These are phyloP conservation scores for rapeseed (Brassica napus) DNA, from an alignment of 345 rosid genomes.

Conservation along the genomic window DNA sequence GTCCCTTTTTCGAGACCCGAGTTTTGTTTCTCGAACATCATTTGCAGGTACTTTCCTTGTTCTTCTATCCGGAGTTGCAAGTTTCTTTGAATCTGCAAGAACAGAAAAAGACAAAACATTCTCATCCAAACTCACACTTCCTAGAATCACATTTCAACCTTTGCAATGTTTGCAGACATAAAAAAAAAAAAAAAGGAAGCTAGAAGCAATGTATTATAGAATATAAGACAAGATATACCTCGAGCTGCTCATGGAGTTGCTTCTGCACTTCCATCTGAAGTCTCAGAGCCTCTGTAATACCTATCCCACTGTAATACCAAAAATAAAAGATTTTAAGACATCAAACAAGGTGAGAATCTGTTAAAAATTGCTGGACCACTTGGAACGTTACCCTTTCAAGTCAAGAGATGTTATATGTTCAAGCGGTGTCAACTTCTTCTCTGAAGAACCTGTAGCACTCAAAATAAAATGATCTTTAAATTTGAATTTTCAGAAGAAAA, in stretches of 20 bases:
- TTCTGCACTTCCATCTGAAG: constrained; percentile 98
- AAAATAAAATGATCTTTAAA: background rate
- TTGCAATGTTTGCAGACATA: background rate
- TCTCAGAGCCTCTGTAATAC: constrained; percentile 88
- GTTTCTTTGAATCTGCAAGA: constrained; percentile 77
- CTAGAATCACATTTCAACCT: background rate
- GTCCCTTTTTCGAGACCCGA: constrained; percentile 59
- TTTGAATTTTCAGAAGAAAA: background rate
- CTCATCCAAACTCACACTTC: background rate
- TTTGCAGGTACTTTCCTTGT: constrained; percentile 89
- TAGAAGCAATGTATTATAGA: background rate
- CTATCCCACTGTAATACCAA: constrained; percentile 57
- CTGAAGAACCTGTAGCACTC: constrained; percentile 63
- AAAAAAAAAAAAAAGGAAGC: background rate
- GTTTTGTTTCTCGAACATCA: constrained; percentile 96
- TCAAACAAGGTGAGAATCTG: background rate
- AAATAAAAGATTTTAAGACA: background rate
- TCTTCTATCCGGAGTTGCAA: constrained; percentile 93
- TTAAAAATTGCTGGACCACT: background rate
- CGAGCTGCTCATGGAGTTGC: constrained; percentile 91
- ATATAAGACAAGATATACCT: constrained; percentile 48
- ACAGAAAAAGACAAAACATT: constrained; percentile 8
- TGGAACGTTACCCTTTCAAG: constrained; percentile 64
- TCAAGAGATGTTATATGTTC: constrained; percentile 80
- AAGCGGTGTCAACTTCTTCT: constrained; percentile 67